These are phyloP conservation scores for Ophiostoma himal-ulmi DNA, from an alignment of 2,329 filamentous ascomycete genomes.

Conservation along the genomic window DNA sequence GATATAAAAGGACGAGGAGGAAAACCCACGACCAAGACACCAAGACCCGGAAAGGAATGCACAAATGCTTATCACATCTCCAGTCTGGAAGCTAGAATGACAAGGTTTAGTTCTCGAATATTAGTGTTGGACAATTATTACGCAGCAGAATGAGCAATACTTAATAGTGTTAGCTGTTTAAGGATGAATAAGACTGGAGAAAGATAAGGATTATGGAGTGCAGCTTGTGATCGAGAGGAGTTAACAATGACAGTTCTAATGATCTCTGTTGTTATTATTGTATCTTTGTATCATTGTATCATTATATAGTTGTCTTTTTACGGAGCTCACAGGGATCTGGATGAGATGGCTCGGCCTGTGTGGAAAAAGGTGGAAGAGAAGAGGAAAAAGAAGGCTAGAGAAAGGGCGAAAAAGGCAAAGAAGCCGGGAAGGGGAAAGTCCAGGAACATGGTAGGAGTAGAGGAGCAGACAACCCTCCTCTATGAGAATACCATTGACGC, in stretches of 20 bases:
- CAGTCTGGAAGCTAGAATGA: slow-evolving; percentile 8
- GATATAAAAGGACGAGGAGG: not conserved
- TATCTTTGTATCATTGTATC: not conserved
- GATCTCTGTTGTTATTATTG: not conserved
- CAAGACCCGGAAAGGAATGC: not conserved
- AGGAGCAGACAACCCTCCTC: not conserved
- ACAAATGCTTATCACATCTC: not conserved
- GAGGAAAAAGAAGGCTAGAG: slow-evolving; percentile 1
- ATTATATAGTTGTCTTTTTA: not conserved
- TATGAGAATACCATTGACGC: not conserved
- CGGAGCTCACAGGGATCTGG: slow-evolving; percentile 7
- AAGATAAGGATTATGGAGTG: not conserved
- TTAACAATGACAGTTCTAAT: not conserved
- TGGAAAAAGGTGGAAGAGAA: not conserved
- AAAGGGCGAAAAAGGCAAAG: not conserved
- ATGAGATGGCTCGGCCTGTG: slow-evolving; percentile 1
- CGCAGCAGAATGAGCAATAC: not conserved
- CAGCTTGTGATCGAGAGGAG: not conserved
- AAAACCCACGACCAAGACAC: not conserved
- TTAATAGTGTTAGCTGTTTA: not conserved
- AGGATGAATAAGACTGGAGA: not conserved
- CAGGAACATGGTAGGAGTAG: slow-evolving; percentile 6
- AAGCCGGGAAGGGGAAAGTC: not conserved
- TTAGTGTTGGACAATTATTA: slow-evolving; percentile 12
- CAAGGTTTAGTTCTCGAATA: slow-evolving; percentile 4